Percentiles rank a stretch among this genome's conserved stretches.
Evolutionary conservation across 106 monocot species (phyloP).

Genomic region (Dioscorea dumetorum): DNA sequence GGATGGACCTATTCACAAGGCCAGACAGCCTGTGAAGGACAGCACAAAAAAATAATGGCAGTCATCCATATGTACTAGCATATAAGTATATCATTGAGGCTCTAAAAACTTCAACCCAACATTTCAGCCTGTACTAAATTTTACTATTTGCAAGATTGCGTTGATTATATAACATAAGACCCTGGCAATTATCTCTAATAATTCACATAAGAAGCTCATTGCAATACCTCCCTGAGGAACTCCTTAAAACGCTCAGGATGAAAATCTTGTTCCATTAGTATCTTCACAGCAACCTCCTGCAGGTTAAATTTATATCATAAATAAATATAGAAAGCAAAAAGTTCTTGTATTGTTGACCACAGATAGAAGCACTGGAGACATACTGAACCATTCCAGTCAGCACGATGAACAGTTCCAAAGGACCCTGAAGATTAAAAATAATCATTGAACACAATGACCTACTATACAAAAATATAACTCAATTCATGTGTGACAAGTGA

Average conservation of each 20-base stretch:
- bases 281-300: slow-evolving; percentile 99
- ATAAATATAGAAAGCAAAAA: background rate
- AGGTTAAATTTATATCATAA: slow-evolving; percentile 1
- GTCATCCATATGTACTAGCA: too few species aligned
- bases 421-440: slow-evolving; percentile 66
- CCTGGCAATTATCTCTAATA: too few species aligned
- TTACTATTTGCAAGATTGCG: too few species aligned
- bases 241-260: slow-evolving; percentile 79
- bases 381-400: slow-evolving; percentile 99
- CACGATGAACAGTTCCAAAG: slow-evolving; percentile 99
- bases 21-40: too few species aligned
- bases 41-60: too few species aligned
- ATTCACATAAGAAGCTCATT: background rate
- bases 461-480: too few species aligned
- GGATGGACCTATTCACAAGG: background rate
- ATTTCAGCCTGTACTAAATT: too few species aligned
- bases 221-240: slow-evolving; percentile 79
- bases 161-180: too few species aligned
- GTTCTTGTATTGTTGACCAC: background rate
- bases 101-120: too few species aligned
- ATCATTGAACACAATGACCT: background rate
- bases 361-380: background rate
- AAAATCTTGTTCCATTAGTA: slow-evolving; percentile 96
- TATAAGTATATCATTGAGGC: too few species aligned
- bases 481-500: too few species aligned